Evolutionary conservation across 2,329 filamentous ascomycete genomes (phyloP).

Genomic region (Aspergillus jensenii): DNA sequence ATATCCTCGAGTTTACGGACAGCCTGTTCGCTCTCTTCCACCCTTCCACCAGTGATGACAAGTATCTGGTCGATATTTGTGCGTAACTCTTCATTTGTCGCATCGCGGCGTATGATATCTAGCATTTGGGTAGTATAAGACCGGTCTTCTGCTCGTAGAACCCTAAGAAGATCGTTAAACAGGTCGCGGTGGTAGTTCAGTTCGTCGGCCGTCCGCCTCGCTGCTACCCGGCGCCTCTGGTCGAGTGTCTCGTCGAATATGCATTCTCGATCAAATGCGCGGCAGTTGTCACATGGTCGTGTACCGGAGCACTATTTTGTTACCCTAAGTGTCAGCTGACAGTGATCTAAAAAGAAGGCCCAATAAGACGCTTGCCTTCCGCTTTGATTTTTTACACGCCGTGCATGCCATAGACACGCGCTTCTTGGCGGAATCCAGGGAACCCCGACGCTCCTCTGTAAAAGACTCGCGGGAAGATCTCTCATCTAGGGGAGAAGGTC

Average conservation of each 20-base stretch:
- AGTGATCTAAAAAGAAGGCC: too few species aligned
- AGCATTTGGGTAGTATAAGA: constrained; percentile 29
- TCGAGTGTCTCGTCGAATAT: constrained; percentile 63
- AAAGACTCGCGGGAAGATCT: constrained; percentile 9
- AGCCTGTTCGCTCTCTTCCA: constrained; percentile 18
- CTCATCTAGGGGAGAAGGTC: constrained; percentile 15
- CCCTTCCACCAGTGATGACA: constrained; percentile 16
- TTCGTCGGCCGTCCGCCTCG: constrained; percentile 42
- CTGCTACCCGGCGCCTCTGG: constrained; percentile 45
- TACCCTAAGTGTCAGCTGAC: not conserved
- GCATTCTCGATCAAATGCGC: constrained; percentile 34
- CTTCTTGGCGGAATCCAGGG: constrained; percentile 31
- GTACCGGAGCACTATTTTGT: constrained; percentile 35
- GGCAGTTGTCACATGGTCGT: constrained; percentile 41
- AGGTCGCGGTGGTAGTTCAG: constrained; percentile 41
- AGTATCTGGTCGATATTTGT: constrained; percentile 34
- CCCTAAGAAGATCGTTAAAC: constrained; percentile 36
- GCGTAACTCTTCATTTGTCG: constrained; percentile 36
- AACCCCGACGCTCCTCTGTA: constrained; percentile 6
- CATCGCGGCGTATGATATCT: constrained; percentile 37
- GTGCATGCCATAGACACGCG: constrained; percentile 41
- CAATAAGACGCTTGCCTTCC: constrained; percentile 29
- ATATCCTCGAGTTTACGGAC: constrained; percentile 29
- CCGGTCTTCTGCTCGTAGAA: constrained; percentile 35
- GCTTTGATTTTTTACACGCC: constrained; percentile 42